phyloP scores from a whole-genome alignment of 2,329 filamentous ascomycete species.

The Pseudogymnoascus sp. region DNA sequence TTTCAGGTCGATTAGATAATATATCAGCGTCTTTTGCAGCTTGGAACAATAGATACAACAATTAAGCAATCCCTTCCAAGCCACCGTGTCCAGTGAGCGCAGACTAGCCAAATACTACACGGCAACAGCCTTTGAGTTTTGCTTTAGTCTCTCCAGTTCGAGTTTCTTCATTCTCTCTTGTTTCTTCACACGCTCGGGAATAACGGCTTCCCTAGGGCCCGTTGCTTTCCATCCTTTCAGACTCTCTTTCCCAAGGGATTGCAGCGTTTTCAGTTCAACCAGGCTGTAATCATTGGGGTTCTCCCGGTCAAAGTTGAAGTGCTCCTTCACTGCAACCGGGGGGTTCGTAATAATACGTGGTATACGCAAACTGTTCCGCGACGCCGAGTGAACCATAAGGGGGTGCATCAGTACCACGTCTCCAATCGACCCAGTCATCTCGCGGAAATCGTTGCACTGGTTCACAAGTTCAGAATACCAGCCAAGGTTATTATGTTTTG shows the following conservation, averaged over 20 bases:
- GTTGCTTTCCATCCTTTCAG: constrained; percentile 41
- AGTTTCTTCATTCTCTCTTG: constrained; percentile 36
- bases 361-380: constrained; percentile 39
- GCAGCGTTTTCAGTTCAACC: constrained; percentile 45
- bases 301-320: constrained; percentile 43
- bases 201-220: constrained; percentile 34
- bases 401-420: constrained; percentile 48
- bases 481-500: constrained; percentile 30
- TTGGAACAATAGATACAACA: not conserved
- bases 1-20: not conserved
- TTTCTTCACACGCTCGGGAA: constrained; percentile 38
- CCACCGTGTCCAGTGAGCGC: not conserved
- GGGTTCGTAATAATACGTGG: constrained; percentile 48
- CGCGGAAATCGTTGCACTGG: constrained; percentile 37
- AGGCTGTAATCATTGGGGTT: constrained; percentile 36
- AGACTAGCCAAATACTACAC: not conserved
- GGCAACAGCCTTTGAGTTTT: not conserved
- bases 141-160: constrained; percentile 31
- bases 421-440: constrained; percentile 43
- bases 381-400: constrained; percentile 46
- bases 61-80: not conserved
- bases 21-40: not conserved
- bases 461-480: constrained; percentile 24
- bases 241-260: constrained; percentile 36
- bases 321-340: constrained; percentile 40